A percentile compares a stretch with the other conserved stretches of the same genome.
These are phyloP conservation scores for Logfia minima DNA, from an alignment of 129 eudicot species.

Conservation along the genomic window DNA sequence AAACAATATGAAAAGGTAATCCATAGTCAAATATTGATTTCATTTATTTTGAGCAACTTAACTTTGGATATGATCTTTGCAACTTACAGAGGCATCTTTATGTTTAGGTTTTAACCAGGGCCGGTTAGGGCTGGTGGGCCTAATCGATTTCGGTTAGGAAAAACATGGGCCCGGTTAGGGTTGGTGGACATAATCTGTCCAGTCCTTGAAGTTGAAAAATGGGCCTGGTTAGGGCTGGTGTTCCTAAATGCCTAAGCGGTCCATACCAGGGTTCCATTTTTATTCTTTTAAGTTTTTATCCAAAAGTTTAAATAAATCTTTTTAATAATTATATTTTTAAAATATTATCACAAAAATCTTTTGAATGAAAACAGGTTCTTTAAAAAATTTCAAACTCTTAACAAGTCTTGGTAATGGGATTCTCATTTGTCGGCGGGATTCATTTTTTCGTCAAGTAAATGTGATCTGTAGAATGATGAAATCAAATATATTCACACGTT, in stretches of 20 bases:
- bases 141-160: neutral
- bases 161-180: neutral
- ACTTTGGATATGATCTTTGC: conserved; percentile 3
- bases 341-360: neutral
- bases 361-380: neutral
- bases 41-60: neutral
- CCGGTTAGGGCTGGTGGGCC: neutral
- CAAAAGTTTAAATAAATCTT: neutral
- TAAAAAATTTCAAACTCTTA: neutral
- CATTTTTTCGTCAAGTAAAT: neutral
- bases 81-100: neutral
- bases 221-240: neutral
- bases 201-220: neutral
- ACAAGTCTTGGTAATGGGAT: neutral
- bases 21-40: neutral
- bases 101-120: neutral
- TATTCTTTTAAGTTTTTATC: neutral
- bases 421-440: neutral
- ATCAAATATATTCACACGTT: neutral
- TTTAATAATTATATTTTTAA: neutral
- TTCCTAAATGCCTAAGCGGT: neutral
- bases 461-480: neutral
- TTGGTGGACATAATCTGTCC: neutral
- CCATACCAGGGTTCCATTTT: neutral
- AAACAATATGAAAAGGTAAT: neutral